Percentiles rank a stretch among this genome's conserved stretches.
Conservation (phyloP, 305 asterid species). For the Petunia hybrid region DNA sequence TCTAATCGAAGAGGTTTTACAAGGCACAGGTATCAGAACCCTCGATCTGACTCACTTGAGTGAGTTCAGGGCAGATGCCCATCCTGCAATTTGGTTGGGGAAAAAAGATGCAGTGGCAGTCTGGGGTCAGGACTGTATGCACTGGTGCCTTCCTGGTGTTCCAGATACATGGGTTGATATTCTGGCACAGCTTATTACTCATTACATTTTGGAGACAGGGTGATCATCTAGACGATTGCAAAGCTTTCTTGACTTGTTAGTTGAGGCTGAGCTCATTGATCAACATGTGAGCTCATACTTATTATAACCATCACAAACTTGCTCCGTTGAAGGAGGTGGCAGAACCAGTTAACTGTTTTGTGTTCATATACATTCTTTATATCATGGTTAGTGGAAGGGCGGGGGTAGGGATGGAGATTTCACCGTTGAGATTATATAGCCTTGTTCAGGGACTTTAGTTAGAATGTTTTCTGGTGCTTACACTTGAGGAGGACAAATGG, state of each 20-base stretch:
- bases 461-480: background rate
- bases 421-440: background rate
- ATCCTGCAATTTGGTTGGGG: conserved; percentile 96
- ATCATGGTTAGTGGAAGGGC: background rate
- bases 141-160: conserved; percentile 97
- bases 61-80: conserved; percentile 92
- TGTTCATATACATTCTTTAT: background rate
- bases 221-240: conserved; percentile 29
- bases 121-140: conserved; percentile 99
- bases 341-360: background rate
- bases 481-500: background rate
- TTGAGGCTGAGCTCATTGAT: background rate
- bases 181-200: conserved; percentile 61
- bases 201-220: conserved; percentile 50
- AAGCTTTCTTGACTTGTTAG: background rate
- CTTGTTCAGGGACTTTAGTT: background rate
- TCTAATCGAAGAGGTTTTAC: conserved; percentile 63
- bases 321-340: conserved; percentile 12
- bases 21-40: conserved; percentile 58
- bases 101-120: conserved; percentile 86
- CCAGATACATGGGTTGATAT: conserved; percentile 98
- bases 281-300: background rate
- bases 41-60: conserved; percentile 80
- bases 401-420: background rate
- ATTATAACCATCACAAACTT: background rate